Evolutionary conservation across 1,284 basidiomycete species (phyloP), one percentile per base, ranked within the genome.

Genomic region (Exsudoporus floridanus): DNA sequence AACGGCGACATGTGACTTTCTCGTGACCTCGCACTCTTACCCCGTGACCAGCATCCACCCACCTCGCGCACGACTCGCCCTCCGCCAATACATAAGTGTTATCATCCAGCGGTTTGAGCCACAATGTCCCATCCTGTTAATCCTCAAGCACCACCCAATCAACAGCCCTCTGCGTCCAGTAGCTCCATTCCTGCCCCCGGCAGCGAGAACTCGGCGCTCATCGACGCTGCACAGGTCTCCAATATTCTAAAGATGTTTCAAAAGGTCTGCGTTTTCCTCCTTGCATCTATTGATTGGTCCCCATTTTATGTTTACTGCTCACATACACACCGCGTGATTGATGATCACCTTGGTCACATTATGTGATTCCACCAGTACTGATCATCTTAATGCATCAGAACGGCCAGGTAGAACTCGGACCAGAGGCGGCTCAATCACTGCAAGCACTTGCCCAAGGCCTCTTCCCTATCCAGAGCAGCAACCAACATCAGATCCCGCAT

Each of bases 1-100:
- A 69, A 69, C 39, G 8, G 53, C 63, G 54, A 56, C 66, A 68
- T 68, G 66, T 68, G 66, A 68, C 66, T 71, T 70, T 67, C 70
- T 36, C 66, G 66, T 68, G 66, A 68, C 66, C 52, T 69, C 30
- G 43, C 65, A 38, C 63, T 60, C 53, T 60, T 42, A 58, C 69
- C 66, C 66, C 69, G 70, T 71, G 66, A 71, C 68, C 68, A 67
- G 56, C 58, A 65, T 33, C 51, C 52, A 46, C 45, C 51, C 49
- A 47, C 49, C 53, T 49, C 52, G 41, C 23, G 38, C 50, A 21
- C 31, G 18, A 38, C 53, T 31, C 45, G 35, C 31, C 50, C 39
- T 34, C 48, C 18, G 36, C 35, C n/a, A 50, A 57, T 54, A 54
- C 34, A 46, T 50, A 28, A 25, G 25, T 7, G 12, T 31, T 14